Conservation (phyloP, 768 basidiomycete species). For the Tephrocybe sp. region DNA sequence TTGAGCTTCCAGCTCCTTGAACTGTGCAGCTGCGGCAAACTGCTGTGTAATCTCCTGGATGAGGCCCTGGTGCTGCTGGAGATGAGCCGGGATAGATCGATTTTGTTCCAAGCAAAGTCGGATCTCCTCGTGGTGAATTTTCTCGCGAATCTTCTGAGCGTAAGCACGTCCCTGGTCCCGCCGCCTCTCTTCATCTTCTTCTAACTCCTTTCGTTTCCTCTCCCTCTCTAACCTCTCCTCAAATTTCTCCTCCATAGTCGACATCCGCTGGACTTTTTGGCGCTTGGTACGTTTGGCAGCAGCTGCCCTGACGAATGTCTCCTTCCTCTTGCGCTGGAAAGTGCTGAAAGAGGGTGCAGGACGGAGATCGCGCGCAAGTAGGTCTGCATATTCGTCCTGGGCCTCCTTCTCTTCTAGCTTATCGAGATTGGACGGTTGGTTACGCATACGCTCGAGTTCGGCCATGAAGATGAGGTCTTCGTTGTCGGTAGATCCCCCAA, state of each 20-base stretch:
- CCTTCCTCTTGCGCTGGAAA: constrained; percentile 4
- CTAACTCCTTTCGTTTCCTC: not conserved
- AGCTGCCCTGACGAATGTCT: not conserved
- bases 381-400: not conserved
- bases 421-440: constrained; percentile 4
- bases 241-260: not conserved
- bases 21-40: not conserved
- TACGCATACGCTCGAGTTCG: constrained; percentile 7
- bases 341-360: constrained; percentile 2
- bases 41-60: constrained; percentile 3
- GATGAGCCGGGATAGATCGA: not conserved
- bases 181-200: not conserved
- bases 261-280: not conserved
- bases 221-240: not conserved
- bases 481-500: not conserved
- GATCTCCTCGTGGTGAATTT: constrained; percentile 2
- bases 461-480: constrained; percentile 12
- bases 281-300: not conserved
- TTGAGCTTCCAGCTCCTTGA: constrained; percentile 2
- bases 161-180: not conserved
- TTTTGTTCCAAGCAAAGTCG: constrained; percentile 6
- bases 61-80: constrained; percentile 2
- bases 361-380: not conserved
- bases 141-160: not conserved
- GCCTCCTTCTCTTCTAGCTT: not conserved